Evolutionary conservation across 2,329 filamentous ascomycete species (phyloP).

Genomic region (Penicillium sp.): DNA sequence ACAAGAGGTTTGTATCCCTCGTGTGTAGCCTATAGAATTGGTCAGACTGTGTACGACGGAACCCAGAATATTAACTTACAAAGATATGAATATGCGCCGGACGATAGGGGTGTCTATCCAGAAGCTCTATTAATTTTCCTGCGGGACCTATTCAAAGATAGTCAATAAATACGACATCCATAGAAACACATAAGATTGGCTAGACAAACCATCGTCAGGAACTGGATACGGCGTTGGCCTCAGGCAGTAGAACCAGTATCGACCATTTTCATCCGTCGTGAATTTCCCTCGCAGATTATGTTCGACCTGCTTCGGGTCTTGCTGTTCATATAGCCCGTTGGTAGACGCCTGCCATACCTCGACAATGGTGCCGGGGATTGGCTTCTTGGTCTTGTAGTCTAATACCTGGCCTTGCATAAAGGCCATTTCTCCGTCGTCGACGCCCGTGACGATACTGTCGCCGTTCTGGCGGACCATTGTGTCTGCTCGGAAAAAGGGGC

Average conservation of each 20-base stretch:
- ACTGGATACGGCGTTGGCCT: conserved; percentile 58
- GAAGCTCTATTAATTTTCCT: conserved; percentile 53
- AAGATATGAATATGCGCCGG: conserved; percentile 59
- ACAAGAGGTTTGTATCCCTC: conserved; percentile 65
- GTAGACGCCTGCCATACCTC: conserved; percentile 79
- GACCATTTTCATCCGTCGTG: conserved; percentile 61
- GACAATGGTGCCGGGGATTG: conserved; percentile 62
- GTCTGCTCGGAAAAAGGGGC: conserved; percentile 76
- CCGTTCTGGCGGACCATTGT: conserved; percentile 69
- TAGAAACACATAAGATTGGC: not conserved
- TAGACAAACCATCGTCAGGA: conserved; percentile 46
- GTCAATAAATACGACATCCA: conserved; percentile 11
- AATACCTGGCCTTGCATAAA: conserved; percentile 63
- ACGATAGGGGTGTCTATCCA: conserved; percentile 59
- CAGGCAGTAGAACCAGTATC: conserved; percentile 60
- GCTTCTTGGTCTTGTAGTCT: conserved; percentile 58
- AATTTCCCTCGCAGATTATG: conserved; percentile 73
- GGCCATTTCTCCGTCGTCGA: conserved; percentile 51
- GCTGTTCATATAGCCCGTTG: conserved; percentile 69
- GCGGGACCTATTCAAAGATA: conserved; percentile 44
- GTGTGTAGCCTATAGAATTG: conserved; percentile 31
- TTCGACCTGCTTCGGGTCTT: conserved; percentile 66
- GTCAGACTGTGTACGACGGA: not conserved
- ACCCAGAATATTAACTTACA: conserved; percentile 22
- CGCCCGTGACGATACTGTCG: conserved; percentile 55